Conservation (phyloP, 1,284 basidiomycete species). For the Cryptococcus hybrid region DNA sequence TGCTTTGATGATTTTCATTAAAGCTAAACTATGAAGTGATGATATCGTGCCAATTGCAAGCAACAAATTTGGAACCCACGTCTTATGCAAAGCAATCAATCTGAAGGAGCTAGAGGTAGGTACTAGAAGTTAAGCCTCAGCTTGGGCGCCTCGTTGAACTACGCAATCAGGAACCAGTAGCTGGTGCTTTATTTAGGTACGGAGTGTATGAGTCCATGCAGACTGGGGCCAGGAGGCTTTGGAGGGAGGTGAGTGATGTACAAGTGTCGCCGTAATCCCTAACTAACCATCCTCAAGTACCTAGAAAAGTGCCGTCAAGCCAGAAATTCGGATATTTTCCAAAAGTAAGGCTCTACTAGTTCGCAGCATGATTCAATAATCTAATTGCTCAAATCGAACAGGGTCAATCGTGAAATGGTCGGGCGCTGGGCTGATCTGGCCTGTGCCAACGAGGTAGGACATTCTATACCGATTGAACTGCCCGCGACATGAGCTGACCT, state of each 20-base stretch:
- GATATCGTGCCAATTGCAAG: slow-evolving; percentile 43
- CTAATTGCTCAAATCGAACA: slow-evolving; percentile 5
- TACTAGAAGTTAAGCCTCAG: not conserved
- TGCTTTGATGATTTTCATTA: not conserved
- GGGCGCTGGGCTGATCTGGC: slow-evolving; percentile 41
- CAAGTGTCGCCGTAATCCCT: not conserved
- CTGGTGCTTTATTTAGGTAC: slow-evolving; percentile 32
- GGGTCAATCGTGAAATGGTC: slow-evolving; percentile 35
- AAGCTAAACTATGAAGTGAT: slow-evolving; percentile 16
- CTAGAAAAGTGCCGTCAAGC: slow-evolving; percentile 39
- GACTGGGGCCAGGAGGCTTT: slow-evolving; percentile 41
- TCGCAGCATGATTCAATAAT: not conserved
- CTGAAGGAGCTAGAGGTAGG: slow-evolving; percentile 36
- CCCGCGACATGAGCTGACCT: slow-evolving; percentile 4
- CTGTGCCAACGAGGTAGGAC: slow-evolving; percentile 35
- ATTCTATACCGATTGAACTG: too few relatives aligned
- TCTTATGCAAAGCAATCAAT: slow-evolving; percentile 41
- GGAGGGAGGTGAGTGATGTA: slow-evolving; percentile 34
- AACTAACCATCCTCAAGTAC: slow-evolving; percentile 23
- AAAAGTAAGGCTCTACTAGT: slow-evolving; percentile 17
- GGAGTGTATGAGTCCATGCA: slow-evolving; percentile 44
- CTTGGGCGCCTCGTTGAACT: not conserved
- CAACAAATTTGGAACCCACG: slow-evolving; percentile 46
- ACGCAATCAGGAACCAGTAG: slow-evolving; percentile 23
- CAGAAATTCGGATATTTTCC: slow-evolving; percentile 28